These are phyloP conservation scores for Trypanosomatidae sp. DNA, from an alignment of 208 protist genomes.

Conservation along the genomic window DNA sequence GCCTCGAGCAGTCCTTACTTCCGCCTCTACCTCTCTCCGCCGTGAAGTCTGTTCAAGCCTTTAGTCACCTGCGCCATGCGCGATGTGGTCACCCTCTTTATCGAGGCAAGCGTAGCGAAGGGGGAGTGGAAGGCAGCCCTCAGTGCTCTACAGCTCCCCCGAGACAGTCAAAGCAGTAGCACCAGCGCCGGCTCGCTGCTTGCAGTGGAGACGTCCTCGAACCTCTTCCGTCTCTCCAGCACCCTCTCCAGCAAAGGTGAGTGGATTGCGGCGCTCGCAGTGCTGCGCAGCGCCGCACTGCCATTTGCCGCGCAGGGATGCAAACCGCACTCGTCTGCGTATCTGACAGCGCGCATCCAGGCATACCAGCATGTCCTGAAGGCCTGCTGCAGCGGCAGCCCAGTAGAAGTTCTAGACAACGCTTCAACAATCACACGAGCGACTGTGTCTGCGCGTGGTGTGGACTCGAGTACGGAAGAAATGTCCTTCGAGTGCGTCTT, in stretches of 20 bases:
- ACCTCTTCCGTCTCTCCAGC: constrained; percentile 8
- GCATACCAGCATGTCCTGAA: constrained; percentile 19
- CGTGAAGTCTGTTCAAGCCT: not conserved
- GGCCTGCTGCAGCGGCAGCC: constrained; percentile 4
- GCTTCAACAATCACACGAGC: not conserved
- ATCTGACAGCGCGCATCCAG: constrained; percentile 18
- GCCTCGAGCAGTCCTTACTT: not conserved
- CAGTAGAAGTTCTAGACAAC: not conserved
- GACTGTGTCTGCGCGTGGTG: not conserved
- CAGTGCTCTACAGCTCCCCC: constrained; percentile 6
- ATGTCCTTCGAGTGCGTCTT: constrained; percentile 2
- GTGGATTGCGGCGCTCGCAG: constrained; percentile 14
- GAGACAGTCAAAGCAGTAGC: not conserved
- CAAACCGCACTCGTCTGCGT: constrained; percentile 5
- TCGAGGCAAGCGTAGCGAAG: constrained; percentile 28
- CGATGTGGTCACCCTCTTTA: constrained; percentile 25
- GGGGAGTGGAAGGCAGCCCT: constrained; percentile 31
- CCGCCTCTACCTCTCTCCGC: not conserved
- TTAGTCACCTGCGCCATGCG: constrained; percentile 8
- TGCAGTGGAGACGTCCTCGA: not conserved
- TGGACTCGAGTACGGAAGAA: not conserved
- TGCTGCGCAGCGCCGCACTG: constrained; percentile 13
- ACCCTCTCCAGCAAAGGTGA: constrained; percentile 2
- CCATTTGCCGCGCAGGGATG: not conserved
- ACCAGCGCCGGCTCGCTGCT: not conserved